Conservation (phyloP, 305 asterid genomes). For the Plantago coronopus region DNA sequence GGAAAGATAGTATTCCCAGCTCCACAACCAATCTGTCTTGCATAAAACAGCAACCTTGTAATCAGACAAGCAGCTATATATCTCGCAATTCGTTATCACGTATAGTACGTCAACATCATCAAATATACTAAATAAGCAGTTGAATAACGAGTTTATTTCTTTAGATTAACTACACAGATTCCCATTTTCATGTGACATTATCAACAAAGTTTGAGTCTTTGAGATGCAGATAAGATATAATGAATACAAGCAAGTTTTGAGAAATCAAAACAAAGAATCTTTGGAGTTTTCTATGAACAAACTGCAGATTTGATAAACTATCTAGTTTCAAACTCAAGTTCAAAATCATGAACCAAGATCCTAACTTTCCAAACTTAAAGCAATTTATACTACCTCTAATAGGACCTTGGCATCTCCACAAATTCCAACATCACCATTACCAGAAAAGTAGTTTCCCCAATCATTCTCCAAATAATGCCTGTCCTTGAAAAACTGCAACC, state of each 20-base stretch:
- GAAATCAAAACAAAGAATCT: no score
- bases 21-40: constrained; percentile 70
- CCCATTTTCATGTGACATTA: no score
- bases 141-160: constrained; percentile 8
- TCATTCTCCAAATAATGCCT: constrained; percentile 78
- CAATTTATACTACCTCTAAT: constrained; percentile 57
- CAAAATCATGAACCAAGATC: no score
- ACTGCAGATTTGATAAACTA: no score
- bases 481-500: constrained; percentile 67
- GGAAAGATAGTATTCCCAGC: constrained; percentile 79
- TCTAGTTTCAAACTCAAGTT: no score
- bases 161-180: no score
- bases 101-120: not conserved
- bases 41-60: not conserved
- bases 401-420: constrained; percentile 47
- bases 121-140: not conserved
- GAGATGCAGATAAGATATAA: no score
- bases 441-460: constrained; percentile 63
- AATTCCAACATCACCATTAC: constrained; percentile 25
- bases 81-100: constrained; percentile 2
- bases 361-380: not conserved
- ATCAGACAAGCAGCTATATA: not conserved
- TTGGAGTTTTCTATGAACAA: no score
- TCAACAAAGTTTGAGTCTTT: no score
- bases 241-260: no score